phyloP scores from a whole-genome alignment of 2,329 filamentous ascomycete species.

The Aaosphaeria arxii region DNA sequence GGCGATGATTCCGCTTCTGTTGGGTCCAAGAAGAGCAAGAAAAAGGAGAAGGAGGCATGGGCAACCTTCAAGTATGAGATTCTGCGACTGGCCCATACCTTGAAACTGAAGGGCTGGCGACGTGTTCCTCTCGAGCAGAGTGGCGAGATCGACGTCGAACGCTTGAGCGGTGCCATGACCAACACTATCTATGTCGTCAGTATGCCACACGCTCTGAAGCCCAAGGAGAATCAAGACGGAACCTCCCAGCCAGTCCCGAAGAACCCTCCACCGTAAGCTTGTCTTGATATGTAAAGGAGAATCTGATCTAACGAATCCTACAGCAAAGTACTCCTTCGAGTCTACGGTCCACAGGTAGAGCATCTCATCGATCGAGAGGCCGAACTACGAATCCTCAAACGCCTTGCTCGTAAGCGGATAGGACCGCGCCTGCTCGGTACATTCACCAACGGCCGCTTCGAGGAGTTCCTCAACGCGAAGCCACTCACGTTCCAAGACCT shows the following conservation, averaged over 20 bases:
- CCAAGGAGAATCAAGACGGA: slow-evolving; percentile 31
- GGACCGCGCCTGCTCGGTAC: slow-evolving; percentile 87
- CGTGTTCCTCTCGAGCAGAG: slow-evolving; percentile 71
- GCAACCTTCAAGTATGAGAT: slow-evolving; percentile 88
- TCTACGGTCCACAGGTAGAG: slow-evolving; percentile 93
- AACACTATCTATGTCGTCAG: slow-evolving; percentile 96
- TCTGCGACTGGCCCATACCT: slow-evolving; percentile 80
- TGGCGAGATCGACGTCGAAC: slow-evolving; percentile 66
- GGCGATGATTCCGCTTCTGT: slow-evolving; percentile 40
- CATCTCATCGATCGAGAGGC: slow-evolving; percentile 92
- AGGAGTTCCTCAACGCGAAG: slow-evolving; percentile 85
- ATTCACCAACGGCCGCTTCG: slow-evolving; percentile 92
- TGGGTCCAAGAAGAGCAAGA: slow-evolving; percentile 43
- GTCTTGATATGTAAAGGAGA: slow-evolving; percentile 4
- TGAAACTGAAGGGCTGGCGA: slow-evolving; percentile 89
- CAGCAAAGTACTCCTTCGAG: slow-evolving; percentile 78
- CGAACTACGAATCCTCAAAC: slow-evolving; percentile 80
- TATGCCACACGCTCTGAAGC: slow-evolving; percentile 63
- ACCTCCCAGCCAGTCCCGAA: slow-evolving; percentile 36
- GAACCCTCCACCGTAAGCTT: slow-evolving; percentile 52
- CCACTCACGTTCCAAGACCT: slow-evolving; percentile 76
- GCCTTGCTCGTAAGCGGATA: slow-evolving; percentile 87
- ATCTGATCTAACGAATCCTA: neutral
- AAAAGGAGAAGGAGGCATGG: slow-evolving; percentile 77
- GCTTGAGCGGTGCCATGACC: slow-evolving; percentile 86